Evolutionary conservation across 2,329 filamentous ascomycete genomes (phyloP).

Genomic region (Aspergillus awamori): DNA sequence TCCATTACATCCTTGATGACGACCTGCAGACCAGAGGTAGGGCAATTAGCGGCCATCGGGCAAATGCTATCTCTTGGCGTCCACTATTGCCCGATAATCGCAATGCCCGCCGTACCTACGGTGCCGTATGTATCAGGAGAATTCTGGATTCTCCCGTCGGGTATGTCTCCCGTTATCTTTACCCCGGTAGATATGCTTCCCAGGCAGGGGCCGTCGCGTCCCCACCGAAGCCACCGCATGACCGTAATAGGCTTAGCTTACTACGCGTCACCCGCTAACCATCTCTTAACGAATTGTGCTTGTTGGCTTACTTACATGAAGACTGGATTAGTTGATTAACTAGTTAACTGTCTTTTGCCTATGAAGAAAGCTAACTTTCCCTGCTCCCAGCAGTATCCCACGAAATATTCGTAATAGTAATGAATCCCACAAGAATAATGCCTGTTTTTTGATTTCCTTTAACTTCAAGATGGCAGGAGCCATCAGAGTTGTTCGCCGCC

Average conservation of each 20-base stretch:
- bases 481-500: too few species aligned
- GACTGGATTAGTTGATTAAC: neutral
- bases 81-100: neutral
- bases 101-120: neutral
- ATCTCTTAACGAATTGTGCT: neutral
- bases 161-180: neutral
- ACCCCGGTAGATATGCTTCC: neutral
- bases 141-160: neutral
- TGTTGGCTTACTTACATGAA: neutral
- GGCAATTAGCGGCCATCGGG: neutral
- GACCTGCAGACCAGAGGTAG: neutral
- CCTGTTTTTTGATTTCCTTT: too few species aligned
- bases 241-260: slow-evolving; percentile 1
- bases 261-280: neutral
- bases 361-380: too few species aligned
- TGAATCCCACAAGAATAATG: too few species aligned
- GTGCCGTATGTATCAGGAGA: neutral
- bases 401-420: too few species aligned
- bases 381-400: too few species aligned
- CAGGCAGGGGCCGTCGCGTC: neutral
- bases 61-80: neutral
- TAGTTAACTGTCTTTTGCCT: neutral
- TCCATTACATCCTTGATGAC: neutral
- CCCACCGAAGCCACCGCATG: neutral
- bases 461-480: too few species aligned